Conservation (phyloP, 176 grass and related monocot genomes). For the Puya raimondii region DNA sequence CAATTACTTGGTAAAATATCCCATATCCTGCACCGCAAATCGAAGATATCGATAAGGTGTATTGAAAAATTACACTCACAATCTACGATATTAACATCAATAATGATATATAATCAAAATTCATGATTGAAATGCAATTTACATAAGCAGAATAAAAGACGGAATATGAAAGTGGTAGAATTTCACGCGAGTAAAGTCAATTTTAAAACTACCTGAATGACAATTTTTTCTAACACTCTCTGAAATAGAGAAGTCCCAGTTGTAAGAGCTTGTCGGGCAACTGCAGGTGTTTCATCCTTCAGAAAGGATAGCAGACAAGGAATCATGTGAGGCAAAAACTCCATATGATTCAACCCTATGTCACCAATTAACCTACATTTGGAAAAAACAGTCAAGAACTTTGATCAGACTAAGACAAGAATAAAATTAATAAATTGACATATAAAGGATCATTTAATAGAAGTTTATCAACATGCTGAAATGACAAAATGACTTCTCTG, state of each 20-base stretch:
- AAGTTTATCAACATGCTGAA: neutral
- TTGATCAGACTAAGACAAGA: neutral
- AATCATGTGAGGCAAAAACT: constrained; percentile 48
- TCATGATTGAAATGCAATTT: too few species aligned
- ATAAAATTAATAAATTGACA: neutral
- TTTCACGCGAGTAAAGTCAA: neutral
- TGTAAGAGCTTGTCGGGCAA: constrained; percentile 70
- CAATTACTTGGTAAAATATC: neutral
- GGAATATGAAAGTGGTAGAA: neutral
- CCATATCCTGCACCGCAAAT: neutral
- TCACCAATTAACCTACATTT: constrained; percentile 73
- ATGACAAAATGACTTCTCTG: too few species aligned
- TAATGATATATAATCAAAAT: too few species aligned
- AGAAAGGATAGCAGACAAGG: constrained; percentile 57
- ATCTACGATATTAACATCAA: too few species aligned
- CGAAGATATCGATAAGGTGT: too few species aligned
- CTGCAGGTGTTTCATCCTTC: constrained; percentile 60
- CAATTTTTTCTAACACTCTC: constrained; percentile 53
- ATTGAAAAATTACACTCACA: too few species aligned
- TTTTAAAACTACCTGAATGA: constrained; percentile 47
- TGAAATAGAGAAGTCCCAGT: constrained; percentile 62
- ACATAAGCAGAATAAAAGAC: neutral
- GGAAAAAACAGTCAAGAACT: constrained; percentile 2
- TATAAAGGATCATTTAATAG: neutral
- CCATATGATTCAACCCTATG: constrained; percentile 50